Conservation (phyloP, 1,139 yeast genomes). For the Pichia sp. region DNA sequence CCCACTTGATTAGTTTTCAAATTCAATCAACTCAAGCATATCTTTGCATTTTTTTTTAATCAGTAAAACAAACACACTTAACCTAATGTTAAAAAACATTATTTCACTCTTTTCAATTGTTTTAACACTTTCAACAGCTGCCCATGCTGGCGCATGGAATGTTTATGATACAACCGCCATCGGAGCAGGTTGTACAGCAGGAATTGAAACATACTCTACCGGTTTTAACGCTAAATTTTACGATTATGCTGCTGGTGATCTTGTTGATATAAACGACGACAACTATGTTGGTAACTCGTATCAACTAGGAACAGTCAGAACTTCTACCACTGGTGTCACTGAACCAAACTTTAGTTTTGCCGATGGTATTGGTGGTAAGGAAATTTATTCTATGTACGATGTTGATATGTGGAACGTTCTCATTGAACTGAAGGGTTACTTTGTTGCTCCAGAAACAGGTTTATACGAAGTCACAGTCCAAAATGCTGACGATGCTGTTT, state of each 20-base stretch:
- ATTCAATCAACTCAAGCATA: no score
- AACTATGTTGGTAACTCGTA: constrained; percentile 6
- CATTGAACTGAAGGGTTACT: constrained; percentile 9
- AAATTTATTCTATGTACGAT: constrained; percentile 2
- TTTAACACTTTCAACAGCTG: neutral
- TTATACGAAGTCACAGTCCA: constrained; percentile 5
- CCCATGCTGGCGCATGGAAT: constrained; percentile 1
- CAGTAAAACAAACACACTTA: neutral
- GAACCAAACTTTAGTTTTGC: constrained; percentile 7
- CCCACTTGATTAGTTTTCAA: no score
- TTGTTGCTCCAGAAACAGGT: constrained; percentile 20
- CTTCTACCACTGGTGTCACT: constrained; percentile 5
- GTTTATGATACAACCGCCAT: constrained; percentile 3
- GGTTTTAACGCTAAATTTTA: constrained; percentile 10
- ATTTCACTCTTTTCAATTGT: constrained; percentile 5
- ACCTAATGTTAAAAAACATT: constrained; percentile 6
- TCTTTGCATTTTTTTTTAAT: neutral
- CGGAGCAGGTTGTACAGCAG: constrained; percentile 7
- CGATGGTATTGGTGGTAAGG: neutral
- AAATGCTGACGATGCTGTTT: constrained; percentile 21
- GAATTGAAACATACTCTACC: constrained; percentile 6
- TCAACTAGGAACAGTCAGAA: neutral
- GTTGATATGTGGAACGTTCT: constrained; percentile 4
- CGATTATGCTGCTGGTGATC: constrained; percentile 4
- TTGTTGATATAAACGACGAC: constrained; percentile 3